A percentile compares a stretch with the other conserved stretches of the same genome.
Evolutionary conservation across 371 early-diverging fungal genomes (phyloP).

Genomic region (Mucor racemosus): DNA sequence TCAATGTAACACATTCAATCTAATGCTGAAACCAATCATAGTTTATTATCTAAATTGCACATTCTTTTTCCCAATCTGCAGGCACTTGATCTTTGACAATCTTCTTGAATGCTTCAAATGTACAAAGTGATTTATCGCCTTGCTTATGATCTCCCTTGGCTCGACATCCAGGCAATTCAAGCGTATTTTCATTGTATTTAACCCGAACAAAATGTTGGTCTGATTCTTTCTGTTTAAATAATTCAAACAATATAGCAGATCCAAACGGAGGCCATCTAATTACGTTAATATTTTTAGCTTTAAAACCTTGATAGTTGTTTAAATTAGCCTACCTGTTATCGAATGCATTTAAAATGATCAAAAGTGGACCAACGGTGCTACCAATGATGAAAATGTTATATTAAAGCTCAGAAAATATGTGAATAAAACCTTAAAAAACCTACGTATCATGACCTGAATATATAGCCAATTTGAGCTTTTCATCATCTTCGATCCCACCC

Average conservation of each 20-base stretch:
- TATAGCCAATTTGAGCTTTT: constrained; percentile 62
- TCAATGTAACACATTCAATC: constrained; percentile 16
- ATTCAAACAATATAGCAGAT: constrained; percentile 67
- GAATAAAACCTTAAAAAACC: constrained; percentile 5
- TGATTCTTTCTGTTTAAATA: constrained; percentile 52
- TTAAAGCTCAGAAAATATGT: neutral
- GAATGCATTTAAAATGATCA: constrained; percentile 60
- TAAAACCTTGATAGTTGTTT: constrained; percentile 7
- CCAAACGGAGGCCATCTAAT: constrained; percentile 58
- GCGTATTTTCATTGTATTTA: constrained; percentile 67
- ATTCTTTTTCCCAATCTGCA: constrained; percentile 59
- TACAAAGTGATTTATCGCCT: constrained; percentile 69
- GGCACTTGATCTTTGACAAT: constrained; percentile 63
- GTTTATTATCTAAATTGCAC: constrained; percentile 23
- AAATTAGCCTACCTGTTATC: constrained; percentile 43
- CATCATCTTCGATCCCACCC: constrained; percentile 31
- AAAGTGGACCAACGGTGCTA: constrained; percentile 70
- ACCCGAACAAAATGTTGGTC: constrained; percentile 72
- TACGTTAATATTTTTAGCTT: neutral
- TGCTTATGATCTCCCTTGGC: constrained; percentile 58
- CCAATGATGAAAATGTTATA: constrained; percentile 1
- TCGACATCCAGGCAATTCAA: constrained; percentile 66
- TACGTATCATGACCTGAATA: constrained; percentile 84
- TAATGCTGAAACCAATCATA: constrained; percentile 13
- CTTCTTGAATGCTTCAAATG: constrained; percentile 71